Evolutionary conservation across 768 basidiomycete genomes (phyloP).

Genomic region (Candolleomyces aberdarensis): DNA sequence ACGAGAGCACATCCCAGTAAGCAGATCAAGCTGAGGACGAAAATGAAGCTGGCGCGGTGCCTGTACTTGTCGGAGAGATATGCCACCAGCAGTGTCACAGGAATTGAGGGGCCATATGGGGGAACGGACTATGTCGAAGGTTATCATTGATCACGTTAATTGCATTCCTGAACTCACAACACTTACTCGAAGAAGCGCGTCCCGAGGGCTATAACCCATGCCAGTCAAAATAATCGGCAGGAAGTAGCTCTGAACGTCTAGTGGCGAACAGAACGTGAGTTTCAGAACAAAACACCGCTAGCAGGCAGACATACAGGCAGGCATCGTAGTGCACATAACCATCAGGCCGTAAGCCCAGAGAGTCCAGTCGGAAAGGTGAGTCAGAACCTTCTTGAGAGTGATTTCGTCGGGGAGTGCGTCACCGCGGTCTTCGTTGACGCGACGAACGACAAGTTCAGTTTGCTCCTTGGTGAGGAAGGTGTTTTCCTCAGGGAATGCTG

Average conservation of each 20-base stretch:
- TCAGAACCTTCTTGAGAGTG: conserved; percentile 21
- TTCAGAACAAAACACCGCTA: background rate
- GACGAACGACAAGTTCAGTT: conserved; percentile 24
- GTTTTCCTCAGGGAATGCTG: conserved; percentile 25
- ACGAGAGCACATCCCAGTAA: conserved; percentile 36
- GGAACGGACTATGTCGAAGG: conserved; percentile 35
- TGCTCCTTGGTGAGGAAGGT: conserved; percentile 25
- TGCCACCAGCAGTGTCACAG: conserved; percentile 41
- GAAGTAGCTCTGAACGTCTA: conserved; percentile 44
- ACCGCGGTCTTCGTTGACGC: conserved; percentile 29
- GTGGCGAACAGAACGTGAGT: background rate
- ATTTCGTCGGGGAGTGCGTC: conserved; percentile 29
- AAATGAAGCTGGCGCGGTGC: conserved; percentile 41
- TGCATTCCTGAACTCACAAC: background rate
- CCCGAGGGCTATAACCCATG: conserved; percentile 39
- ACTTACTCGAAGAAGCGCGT: conserved; percentile 41
- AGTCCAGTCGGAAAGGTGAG: conserved; percentile 31
- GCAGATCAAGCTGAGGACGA: conserved; percentile 34
- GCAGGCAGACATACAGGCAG: conserved; percentile 29
- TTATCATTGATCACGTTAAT: background rate
- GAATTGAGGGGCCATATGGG: conserved; percentile 41
- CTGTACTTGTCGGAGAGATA: conserved; percentile 43
- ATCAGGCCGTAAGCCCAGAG: conserved; percentile 34
- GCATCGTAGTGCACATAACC: conserved; percentile 43
- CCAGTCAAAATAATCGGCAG: conserved; percentile 43